These are phyloP conservation scores for Agrostemma githago DNA, from an alignment of 148 eudicot genomes.

Conservation along the genomic window DNA sequence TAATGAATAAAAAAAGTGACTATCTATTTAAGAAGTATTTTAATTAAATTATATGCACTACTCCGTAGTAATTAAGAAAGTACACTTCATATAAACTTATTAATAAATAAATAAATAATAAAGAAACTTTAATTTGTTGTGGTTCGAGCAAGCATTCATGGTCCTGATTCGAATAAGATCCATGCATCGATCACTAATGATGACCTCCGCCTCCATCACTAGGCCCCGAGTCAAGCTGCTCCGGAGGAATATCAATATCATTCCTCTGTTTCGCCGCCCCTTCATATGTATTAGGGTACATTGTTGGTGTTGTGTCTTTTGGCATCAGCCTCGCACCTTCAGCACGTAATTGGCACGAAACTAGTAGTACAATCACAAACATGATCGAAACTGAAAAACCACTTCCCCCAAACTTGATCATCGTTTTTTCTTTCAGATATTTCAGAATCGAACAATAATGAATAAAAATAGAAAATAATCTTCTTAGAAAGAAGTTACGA, in stretches of 20 bases:
- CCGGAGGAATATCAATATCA: slow-evolving; percentile 2
- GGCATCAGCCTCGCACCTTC: slow-evolving; percentile 14
- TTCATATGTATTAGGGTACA: slow-evolving; percentile 18
- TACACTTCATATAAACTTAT: too few species aligned
- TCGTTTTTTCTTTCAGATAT: background rate
- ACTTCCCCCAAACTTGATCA: background rate
- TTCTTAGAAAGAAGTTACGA: background rate
- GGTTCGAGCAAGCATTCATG: background rate
- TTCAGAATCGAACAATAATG: background rate
- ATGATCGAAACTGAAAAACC: background rate
- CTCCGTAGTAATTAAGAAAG: too few species aligned
- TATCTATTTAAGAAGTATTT: too few species aligned
- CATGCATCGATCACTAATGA: slow-evolving; percentile 6
- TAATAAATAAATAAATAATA: too few species aligned
- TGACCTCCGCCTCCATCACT: slow-evolving; percentile 23
- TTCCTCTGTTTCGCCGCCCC: background rate
- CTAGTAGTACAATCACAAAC: background rate
- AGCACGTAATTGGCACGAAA: slow-evolving; percentile 7
- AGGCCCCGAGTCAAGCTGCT: slow-evolving; percentile 23
- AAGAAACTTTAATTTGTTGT: too few species aligned
- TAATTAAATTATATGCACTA: too few species aligned
- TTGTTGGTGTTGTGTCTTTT: background rate
- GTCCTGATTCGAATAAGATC: background rate
- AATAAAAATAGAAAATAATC: too few species aligned
- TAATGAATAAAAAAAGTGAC: too few species aligned